phyloP scores from a whole-genome alignment of 164 flowering plant species.

The Magnolia kwangsiensis region DNA sequence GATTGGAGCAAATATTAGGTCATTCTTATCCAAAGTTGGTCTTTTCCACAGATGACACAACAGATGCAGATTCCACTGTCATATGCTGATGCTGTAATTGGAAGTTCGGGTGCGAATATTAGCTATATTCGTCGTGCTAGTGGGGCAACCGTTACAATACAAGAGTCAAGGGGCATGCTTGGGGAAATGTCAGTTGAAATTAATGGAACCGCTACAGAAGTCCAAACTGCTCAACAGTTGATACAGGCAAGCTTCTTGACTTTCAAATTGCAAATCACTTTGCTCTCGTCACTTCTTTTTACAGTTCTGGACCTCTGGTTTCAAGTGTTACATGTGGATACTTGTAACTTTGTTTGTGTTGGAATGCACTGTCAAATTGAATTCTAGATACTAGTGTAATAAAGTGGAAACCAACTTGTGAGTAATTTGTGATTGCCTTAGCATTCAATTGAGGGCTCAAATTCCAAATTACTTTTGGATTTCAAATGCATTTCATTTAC shows the following conservation, averaged over 20 bases:
- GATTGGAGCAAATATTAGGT: not conserved
- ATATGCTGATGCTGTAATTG: constrained; percentile 96
- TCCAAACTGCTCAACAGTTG: constrained; percentile 65
- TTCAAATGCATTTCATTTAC: too few relatives aligned
- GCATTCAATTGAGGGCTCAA: too few relatives aligned
- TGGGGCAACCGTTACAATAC: constrained; percentile 86
- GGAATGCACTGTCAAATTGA: not conserved
- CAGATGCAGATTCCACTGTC: constrained; percentile 90
- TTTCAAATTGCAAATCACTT: not conserved
- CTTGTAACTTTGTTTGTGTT: not conserved
- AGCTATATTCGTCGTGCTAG: constrained; percentile 89
- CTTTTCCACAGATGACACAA: constrained; percentile 59
- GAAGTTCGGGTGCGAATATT: constrained; percentile 75
- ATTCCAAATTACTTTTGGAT: too few relatives aligned
- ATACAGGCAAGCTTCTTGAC: constrained; percentile 39
- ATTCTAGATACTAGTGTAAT: not conserved
- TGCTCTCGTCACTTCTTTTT: not conserved
- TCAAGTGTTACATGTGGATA: not conserved
- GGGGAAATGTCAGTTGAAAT: constrained; percentile 68
- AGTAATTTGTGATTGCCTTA: too few relatives aligned
- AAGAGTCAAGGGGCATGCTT: constrained; percentile 83
- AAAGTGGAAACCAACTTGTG: too few relatives aligned
- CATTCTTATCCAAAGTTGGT: not conserved
- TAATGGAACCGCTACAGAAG: constrained; percentile 52
- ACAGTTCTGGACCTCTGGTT: not conserved